Percentiles rank a stretch among this genome's conserved stretches.
Conservation (phyloP, 768 basidiomycete species). For the Erythrobasidium yunnanense region DNA sequence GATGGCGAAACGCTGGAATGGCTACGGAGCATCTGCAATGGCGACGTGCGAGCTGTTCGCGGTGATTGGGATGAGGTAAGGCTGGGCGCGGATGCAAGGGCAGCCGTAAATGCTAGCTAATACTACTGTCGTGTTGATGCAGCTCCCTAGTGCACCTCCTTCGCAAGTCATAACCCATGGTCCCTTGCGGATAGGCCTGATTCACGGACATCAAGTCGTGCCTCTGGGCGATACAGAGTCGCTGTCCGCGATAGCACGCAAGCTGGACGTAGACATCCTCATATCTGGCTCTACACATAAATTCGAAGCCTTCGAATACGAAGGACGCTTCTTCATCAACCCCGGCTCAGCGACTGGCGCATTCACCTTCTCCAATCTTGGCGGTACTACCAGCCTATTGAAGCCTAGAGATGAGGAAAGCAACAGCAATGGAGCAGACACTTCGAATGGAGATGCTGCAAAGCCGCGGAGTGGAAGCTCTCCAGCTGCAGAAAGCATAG, state of each 20-base stretch:
- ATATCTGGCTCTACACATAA: slow-evolving; percentile 91
- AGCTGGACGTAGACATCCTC: slow-evolving; percentile 96
- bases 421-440: not conserved
- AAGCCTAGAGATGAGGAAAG: not conserved
- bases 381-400: not conserved
- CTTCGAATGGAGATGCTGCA: not conserved
- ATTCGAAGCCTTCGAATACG: slow-evolving; percentile 87
- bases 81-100: not conserved
- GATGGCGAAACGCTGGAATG: slow-evolving; percentile 97
- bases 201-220: slow-evolving; percentile 87
- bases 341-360: slow-evolving; percentile 92
- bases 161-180: slow-evolving; percentile 68
- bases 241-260: slow-evolving; percentile 73
- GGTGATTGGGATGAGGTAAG: slow-evolving; percentile 91
- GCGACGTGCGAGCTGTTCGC: slow-evolving; percentile 74
- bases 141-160: slow-evolving; percentile 63
- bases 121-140: slow-evolving; percentile 4
- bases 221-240: slow-evolving; percentile 86
- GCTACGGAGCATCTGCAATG: slow-evolving; percentile 74
- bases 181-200: slow-evolving; percentile 79
- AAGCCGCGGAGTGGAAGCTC: too few species aligned
- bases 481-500: slow-evolving; percentile 41
- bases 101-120: not conserved
- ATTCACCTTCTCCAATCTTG: slow-evolving; percentile 40
- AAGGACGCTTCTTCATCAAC: slow-evolving; percentile 86